Evolutionary conservation across 1,284 basidiomycete species (phyloP), one percentile per base, ranked within the genome.

Genomic region (Boletus sp.): DNA sequence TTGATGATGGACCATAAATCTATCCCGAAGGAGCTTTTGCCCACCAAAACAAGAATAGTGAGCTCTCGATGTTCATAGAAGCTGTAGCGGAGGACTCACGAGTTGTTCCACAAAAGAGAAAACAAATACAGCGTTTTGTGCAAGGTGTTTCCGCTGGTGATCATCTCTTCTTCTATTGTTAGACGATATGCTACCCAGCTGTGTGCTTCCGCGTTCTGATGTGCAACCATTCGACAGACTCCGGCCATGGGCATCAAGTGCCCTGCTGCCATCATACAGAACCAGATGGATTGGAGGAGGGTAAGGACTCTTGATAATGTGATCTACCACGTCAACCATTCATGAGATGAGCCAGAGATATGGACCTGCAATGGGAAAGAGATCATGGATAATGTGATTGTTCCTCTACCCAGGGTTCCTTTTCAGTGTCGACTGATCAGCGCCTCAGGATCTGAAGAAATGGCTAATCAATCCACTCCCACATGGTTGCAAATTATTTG

Each of bases 401-500:
- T 22, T 41, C 13, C 40, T 23, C 53, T 50, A 13, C 2, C 9
- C 10, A 14, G 3, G 6, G 17, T 20, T 27, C 25, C 27, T 23
- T 25, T 16, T 5, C 40, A 13, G 5, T 19, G 29, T 33, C n/a
- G 8, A 8, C 32, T 52, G 16, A 49, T 25, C 10, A 20, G 26
- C 13, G 14, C 29, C 5, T 2, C 45, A 75, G 71, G 64, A 69
- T 10, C 67, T 77, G 2, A 66, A 64, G 17, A 57, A 60, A 35
- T 56, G 61, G 47, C 66, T 78, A 10, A 69, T 76, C 13, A 57
- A 71, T 25, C 57, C 62, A 10, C 65, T 78, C 19, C 73, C 74
- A 27, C 52, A 53, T 9, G 74, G 70, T 9, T 66, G 66, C 42
- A 65, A 66, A 30, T 62, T 77, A 10, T 67, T 73, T n/a, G 61